Base-by-base conservation (phyloP, 2,329 filamentous ascomycete species). In the Mycosphaerella sp. region DNA sequence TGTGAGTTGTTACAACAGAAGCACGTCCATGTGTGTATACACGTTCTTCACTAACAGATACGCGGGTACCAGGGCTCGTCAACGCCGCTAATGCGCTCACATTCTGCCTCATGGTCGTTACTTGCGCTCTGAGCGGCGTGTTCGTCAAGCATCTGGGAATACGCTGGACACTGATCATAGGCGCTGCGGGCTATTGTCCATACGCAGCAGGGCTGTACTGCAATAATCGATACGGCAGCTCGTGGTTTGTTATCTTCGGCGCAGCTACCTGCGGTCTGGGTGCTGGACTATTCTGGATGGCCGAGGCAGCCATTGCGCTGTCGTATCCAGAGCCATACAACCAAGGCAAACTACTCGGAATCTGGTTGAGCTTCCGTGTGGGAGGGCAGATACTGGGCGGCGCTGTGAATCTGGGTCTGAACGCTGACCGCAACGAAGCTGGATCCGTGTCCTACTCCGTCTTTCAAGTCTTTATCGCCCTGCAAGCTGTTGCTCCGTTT, bases 251-350 rank as follows among this genome's bases (percentile, higher is more conserved):
- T 0, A 73, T 87, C 0, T 67, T 88, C 7, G 85, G 84, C 0
- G 83, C 82, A 0, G 82, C 82, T 0, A 71, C 85, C 0, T 88
- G 85, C 56, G 85, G 85, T 14, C 74, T 87, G 28, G 83, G 80
- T 0, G 85, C 85, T 0, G 85, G 85, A 0, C 73, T 88, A 0
- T 88, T 88, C 67, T 89, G 85, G 85, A 82, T 82, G 74, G 80
- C 84, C 0, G 85, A 89, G 67, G 82, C 82, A 0, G 84, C 85
- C 0, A 86, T 89, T 50, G 84, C 84, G 0, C 78, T 88, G 16
- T 76, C 80, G 0, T 89, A 89, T 57, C 84, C 85, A 0, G 85
- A 88, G 59, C 82, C 84, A 0, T 80, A 79, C 62, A 85, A 85
- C 42, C 77, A 79, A 47, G 83, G 82, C 0, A 76, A 76, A 13